A percentile compares a stretch with the other conserved stretches of the same genome.
phyloP scores from a whole-genome alignment of 2,329 filamentous ascomycete genomes.

The Dactylellina parvicollis region DNA sequence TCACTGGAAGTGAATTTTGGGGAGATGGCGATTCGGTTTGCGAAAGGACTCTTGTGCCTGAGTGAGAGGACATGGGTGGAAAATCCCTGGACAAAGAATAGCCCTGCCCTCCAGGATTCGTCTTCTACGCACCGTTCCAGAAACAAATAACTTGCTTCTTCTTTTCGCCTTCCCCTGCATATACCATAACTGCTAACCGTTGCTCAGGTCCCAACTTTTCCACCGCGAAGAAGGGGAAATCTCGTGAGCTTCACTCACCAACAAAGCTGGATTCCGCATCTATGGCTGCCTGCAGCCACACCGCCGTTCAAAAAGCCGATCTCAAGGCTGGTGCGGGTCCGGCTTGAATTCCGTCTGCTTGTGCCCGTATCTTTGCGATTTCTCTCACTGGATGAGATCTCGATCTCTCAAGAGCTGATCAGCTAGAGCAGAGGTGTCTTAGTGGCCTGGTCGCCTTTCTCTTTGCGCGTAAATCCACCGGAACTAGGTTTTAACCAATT shows the following conservation, averaged over 20 bases:
- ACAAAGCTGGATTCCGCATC: conserved; percentile 12
- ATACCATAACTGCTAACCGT: conserved; percentile 5
- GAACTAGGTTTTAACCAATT: conserved; percentile 30
- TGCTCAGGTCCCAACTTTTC: conserved; percentile 18
- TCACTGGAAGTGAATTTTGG: conserved; percentile 29
- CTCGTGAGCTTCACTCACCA: conserved; percentile 19
- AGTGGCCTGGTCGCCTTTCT: conserved; percentile 33
- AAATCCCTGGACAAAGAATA: conserved; percentile 50
- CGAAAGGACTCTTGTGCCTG: conserved; percentile 37
- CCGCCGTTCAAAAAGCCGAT: conserved; percentile 25
- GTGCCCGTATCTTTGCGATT: neutral
- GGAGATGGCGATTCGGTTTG: conserved; percentile 37
- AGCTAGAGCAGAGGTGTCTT: conserved; percentile 25
- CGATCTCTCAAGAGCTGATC: conserved; percentile 28
- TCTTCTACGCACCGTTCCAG: conserved; percentile 50
- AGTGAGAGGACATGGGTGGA: conserved; percentile 22
- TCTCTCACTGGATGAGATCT: conserved; percentile 14
- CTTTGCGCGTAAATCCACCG: conserved; percentile 37
- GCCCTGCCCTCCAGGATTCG: conserved; percentile 31
- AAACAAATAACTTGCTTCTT: conserved; percentile 38
- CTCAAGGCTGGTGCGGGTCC: conserved; percentile 24
- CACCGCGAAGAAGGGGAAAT: conserved; percentile 15
- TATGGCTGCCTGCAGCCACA: conserved; percentile 48
- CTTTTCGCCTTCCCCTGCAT: conserved; percentile 5
- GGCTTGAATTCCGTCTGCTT: conserved; percentile 30